Percentiles rank a stretch among this genome's conserved stretches.
phyloP scores from a whole-genome alignment of 306 rosid genomes.

The Purshia tridentata region DNA sequence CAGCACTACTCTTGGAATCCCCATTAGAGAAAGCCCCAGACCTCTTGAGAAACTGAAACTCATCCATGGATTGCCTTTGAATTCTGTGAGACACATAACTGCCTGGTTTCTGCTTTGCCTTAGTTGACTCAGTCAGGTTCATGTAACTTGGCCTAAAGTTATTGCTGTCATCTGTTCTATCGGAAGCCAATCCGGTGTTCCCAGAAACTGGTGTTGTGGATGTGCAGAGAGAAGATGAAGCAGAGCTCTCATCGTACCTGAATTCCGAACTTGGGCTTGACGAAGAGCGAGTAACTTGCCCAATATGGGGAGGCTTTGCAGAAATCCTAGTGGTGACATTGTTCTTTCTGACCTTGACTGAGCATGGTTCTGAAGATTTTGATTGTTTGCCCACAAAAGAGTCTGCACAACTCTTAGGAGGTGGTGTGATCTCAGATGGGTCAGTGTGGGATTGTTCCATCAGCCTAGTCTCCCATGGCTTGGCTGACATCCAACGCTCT shows the following conservation, averaged over 20 bases:
- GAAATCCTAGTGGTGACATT: slow-evolving; percentile 81
- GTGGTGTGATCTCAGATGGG: slow-evolving; percentile 56
- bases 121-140: slow-evolving; percentile 84
- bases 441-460: slow-evolving; percentile 72
- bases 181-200: slow-evolving; percentile 53
- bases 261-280: slow-evolving; percentile 96
- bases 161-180: slow-evolving; percentile 67
- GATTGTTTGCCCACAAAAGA: slow-evolving; percentile 39
- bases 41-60: slow-evolving; percentile 72
- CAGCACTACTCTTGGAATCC: slow-evolving; percentile 77
- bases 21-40: slow-evolving; percentile 58
- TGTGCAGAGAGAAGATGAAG: slow-evolving; percentile 87
- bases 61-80: slow-evolving; percentile 95
- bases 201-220: slow-evolving; percentile 79
- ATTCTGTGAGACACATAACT: slow-evolving; percentile 47
- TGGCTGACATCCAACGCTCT: slow-evolving; percentile 99
- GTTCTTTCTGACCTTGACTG: slow-evolving; percentile 72
- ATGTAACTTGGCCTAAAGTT: slow-evolving; percentile 69
- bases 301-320: slow-evolving; percentile 67
- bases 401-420: slow-evolving; percentile 52
- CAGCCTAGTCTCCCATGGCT: slow-evolving; percentile 94
- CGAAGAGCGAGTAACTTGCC: slow-evolving; percentile 70
- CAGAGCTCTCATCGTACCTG: slow-evolving; percentile 81
- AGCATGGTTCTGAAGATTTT: slow-evolving; percentile 45
- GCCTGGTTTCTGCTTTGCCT: slow-evolving; percentile 56